Base-by-base conservation (phyloP, 2,329 filamentous ascomycete species). In the Aureobasidium uvarum region DNA sequence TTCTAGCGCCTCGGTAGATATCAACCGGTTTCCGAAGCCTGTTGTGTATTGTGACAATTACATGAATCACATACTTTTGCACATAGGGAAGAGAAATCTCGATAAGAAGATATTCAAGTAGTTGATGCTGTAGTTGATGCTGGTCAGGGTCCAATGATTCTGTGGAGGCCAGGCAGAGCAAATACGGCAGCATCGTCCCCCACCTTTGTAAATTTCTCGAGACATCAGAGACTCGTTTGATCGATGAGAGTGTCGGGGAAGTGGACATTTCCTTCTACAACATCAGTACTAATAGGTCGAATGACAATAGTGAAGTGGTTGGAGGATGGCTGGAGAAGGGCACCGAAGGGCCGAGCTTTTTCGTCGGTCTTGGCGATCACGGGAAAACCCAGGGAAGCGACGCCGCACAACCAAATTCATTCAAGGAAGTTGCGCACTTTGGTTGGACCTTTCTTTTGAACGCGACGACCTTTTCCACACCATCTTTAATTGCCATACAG, bases 381-480 rank as follows among this genome's bases (percentile, higher is more conserved):
- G 54, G 11, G 54, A 58, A n/a, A 10, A 7, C 14, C 10, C 54
- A 14, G n/a, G 5, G 39, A 58, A 43, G 54, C 54, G 25, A 41
- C 41, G 41, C 8, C 54, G 41, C 41, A 60, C 41, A 36, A 36
- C 28, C 28, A 31, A 31, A 31, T 31, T 31, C 28, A 31, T 31
- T 31, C 28, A 31, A 31, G 28, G 28, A 31, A 31, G 28, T 31
- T 31, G 28, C 28, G 28, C 28, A 31, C 28, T 31, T 31, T 31
- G 28, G 28, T 31, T 31, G 28, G 28, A 31, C 28, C 28, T 23
- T 50, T 54, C 36, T 25, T 36, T 18, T 25, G 16, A 41, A 16
- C 46, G 46, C 38, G 58, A 62, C 48, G 62, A 65, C 63, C 39
- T 58, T 56, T 65, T 65, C 36, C 20, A 51, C 31, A 65, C 20